Base-by-base conservation (phyloP, 495 filamentous ascomycete species). In the Xylaria castorea region DNA sequence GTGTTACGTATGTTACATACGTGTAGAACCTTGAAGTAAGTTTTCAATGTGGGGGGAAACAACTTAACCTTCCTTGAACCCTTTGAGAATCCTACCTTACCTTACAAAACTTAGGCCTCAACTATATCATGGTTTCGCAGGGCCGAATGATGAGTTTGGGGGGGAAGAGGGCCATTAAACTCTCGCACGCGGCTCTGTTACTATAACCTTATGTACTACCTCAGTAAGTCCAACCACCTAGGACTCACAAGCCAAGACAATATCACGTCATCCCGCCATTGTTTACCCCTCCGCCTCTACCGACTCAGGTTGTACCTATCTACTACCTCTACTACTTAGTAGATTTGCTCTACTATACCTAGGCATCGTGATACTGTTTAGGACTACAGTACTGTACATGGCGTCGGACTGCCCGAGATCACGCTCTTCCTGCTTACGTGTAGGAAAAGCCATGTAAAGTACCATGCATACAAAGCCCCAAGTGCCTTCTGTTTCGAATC, bases 381-480 rank as follows among this genome's bases (percentile, higher is more conserved):
- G 60, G 60, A 62, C 61, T n/a, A n/a, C n/a, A n/a, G n/a, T n/a
- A n/a, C 34, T 42, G 38, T 50, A 3, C 65, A 44, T 60, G 42
- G 25, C 40, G 50, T 70, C 67, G 67, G 67, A 14, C 40, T 25
- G 38, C 25, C 67, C 67, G 67, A 70, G 67, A 70, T 62, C 34
- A 57, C 25, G 22, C n/a, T 38, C 53, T 27, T n/a, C 27, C 20
- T 8, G 55, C 67, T 70, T 48, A 70, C 67, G 67, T 50, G 67
- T 42, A 22, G 66, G 18, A 38, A 34, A 25, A 61, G 14, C 38
- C 55, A 48, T 25, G 66, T 62, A 63, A 73, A 73, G 71, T 73
- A 61, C 71, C 71, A 50, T 73, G 71, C 71, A 73, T 73, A 36
- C 30, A 46, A 42, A 30, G 32, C 32, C 36, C 71, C 38, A 42